Evolutionary conservation across 1,139 yeast genomes (phyloP), one percentile per base, ranked within the genome.

Genomic region (Sugiyamaella sp.): DNA sequence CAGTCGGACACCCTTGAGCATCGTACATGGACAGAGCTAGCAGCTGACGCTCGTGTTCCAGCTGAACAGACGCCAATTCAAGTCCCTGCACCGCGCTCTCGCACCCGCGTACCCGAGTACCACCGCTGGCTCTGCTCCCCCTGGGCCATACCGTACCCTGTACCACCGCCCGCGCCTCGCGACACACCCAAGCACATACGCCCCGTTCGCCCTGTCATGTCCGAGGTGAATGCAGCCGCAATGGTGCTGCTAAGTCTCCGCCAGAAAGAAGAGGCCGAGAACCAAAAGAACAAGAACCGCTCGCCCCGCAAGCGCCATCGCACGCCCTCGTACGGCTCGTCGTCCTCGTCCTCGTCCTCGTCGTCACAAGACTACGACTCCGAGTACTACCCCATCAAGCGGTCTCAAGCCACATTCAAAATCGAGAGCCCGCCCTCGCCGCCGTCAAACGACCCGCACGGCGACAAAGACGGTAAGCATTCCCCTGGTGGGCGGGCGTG

Each of bases 141-240:
- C n/a, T n/a, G n/a, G n/a, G n/a, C n/a, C n/a, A n/a, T n/a, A n/a
- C n/a, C n/a, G n/a, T n/a, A n/a, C n/a, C n/a, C n/a, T n/a, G n/a
- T 8, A 25, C 6, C 38, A 33, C 16, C 38, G 14, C 24, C 32
- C 27, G 16, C 10, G 33, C 44, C n/a, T 19, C 45, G n/a, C 14
- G 29, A 33, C 38, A 33, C 38, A 8, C 14, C 14, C 16, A n/a
- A 9, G 10, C n/a, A n/a, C n/a, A n/a, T n/a, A n/a, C n/a, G n/a
- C n/a, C n/a, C n/a, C n/a, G n/a, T n/a, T n/a, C n/a, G n/a, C 14
- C 22, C 27, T 17, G 32, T 37, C 17, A 43, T 51, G 54, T 49
- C 56, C 22, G 56, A 53, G 22, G 52, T 53, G 8, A 44, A 53
- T 27, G 52, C 46, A 10, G 56, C 56, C 24, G 56, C 56, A 10